A percentile compares a stretch with the other conserved stretches of the same genome.
phyloP scores from a whole-genome alignment of 257 asterid species.

The Solanum neorickii region DNA sequence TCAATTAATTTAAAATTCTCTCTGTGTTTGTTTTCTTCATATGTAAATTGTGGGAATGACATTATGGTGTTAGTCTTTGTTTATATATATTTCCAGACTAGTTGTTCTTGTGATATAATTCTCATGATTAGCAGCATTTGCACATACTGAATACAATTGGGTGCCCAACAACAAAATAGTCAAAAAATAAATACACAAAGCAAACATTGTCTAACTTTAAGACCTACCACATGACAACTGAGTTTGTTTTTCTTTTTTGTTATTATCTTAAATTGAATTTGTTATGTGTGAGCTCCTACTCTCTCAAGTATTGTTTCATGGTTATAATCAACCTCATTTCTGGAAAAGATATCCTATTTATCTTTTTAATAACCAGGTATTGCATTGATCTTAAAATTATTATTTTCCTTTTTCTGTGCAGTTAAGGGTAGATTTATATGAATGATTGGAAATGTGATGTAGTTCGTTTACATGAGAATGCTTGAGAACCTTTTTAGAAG shows the following conservation, averaged over 20 bases:
- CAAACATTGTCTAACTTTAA: not conserved
- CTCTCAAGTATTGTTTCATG: not conserved
- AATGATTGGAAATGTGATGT: not conserved
- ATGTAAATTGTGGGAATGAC: not conserved
- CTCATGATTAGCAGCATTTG: not conserved
- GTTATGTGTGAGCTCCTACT: not conserved
- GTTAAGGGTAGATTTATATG: not conserved
- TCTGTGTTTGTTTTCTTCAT: not conserved
- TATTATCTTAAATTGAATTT: not conserved
- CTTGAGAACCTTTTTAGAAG: not conserved
- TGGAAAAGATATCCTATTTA: not conserved
- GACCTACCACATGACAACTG: not conserved
- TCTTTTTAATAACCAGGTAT: not conserved
- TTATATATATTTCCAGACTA: not conserved
- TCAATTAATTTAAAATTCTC: not conserved
- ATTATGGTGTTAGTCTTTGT: not conserved
- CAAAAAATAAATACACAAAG: not conserved
- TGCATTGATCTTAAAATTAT: not conserved
- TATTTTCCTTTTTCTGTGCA: not conserved
- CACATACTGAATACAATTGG: not conserved
- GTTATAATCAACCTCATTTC: not conserved
- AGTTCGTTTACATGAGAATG: not conserved
- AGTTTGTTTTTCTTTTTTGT: not conserved
- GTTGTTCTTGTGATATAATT: not conserved
- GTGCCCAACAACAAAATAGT: not conserved